Conservation (phyloP, 2,329 filamentous ascomycete genomes). For the Penicillium sp. region DNA sequence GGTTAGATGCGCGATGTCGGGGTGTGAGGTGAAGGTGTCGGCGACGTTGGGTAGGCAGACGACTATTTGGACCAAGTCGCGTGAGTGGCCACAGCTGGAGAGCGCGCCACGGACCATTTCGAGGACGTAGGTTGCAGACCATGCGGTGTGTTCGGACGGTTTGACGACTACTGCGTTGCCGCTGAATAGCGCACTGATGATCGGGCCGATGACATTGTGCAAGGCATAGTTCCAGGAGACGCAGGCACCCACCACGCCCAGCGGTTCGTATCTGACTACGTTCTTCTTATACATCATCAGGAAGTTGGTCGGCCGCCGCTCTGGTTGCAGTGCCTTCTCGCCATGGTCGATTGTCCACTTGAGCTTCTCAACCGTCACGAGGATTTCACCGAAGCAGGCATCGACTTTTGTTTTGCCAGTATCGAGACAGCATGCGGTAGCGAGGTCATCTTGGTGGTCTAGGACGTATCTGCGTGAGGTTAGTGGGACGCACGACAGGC, state of each 20-base stretch:
- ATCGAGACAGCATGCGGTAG: conserved; percentile 79
- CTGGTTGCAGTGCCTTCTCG: conserved; percentile 70
- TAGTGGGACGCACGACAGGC: not conserved
- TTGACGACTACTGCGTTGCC: conserved; percentile 93
- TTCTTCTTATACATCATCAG: conserved; percentile 96
- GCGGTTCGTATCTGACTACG: conserved; percentile 81
- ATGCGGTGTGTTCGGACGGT: conserved; percentile 90
- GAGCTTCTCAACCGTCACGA: conserved; percentile 90
- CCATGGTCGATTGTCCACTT: conserved; percentile 92
- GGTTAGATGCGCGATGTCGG: conserved; percentile 79
- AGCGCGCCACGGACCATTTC: conserved; percentile 75
- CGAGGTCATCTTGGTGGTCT: conserved; percentile 84
- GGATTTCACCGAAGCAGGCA: conserved; percentile 86
- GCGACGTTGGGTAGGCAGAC: conserved; percentile 86
- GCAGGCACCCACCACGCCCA: conserved; percentile 86
- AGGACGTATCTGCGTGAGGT: conserved; percentile 60
- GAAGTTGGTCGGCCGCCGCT: conserved; percentile 76
- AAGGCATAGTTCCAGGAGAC: conserved; percentile 98
- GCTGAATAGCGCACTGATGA: conserved; percentile 85
- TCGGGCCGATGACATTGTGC: conserved; percentile 87
- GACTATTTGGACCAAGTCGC: conserved; percentile 76
- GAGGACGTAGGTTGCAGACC: conserved; percentile 81
- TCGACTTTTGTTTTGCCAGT: conserved; percentile 96
- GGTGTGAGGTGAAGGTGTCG: conserved; percentile 76
- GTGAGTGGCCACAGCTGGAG: conserved; percentile 74